phyloP scores from a whole-genome alignment of 2,329 filamentous ascomycete genomes.

The Botryotinia calthae region DNA sequence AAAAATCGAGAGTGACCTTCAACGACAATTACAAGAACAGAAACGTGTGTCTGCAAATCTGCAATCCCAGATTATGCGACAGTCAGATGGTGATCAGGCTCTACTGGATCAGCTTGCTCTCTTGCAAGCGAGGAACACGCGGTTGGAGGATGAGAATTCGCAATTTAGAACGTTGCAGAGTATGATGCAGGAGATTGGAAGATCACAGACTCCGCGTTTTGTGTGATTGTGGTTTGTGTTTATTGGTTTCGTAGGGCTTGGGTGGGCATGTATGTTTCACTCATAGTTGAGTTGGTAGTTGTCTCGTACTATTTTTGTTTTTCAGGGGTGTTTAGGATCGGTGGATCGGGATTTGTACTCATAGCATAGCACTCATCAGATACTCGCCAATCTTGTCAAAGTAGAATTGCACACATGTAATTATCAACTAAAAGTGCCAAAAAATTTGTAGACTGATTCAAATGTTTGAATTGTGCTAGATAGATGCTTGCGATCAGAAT shows the following conservation, averaged over 20 bases:
- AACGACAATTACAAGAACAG: not conserved
- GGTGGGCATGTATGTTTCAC: not conserved
- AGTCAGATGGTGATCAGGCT: not conserved
- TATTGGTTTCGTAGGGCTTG: not conserved
- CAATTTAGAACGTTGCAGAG: not conserved
- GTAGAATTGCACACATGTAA: not conserved
- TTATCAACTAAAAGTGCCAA: accelerated
- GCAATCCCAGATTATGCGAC: not conserved
- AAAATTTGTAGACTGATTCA: not conserved
- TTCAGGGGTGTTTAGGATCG: not conserved
- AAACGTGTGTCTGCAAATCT: not conserved
- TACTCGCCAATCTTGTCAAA: not conserved
- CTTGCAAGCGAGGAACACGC: not conserved
- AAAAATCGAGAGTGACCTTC: not conserved
- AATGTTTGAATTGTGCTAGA: not conserved
- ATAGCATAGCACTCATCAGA: not conserved
- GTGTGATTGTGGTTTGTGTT: not conserved
- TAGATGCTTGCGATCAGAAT: not conserved
- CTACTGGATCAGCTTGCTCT: not conserved
- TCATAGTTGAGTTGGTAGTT: not conserved
- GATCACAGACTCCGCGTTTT: not conserved
- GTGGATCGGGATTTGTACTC: not conserved
- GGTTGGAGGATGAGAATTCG: not conserved
- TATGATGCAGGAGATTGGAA: not conserved
- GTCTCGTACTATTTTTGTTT: not conserved